phyloP scores from a whole-genome alignment of 371 early-diverging fungal species.

The Choanephora cucurbitarum region DNA sequence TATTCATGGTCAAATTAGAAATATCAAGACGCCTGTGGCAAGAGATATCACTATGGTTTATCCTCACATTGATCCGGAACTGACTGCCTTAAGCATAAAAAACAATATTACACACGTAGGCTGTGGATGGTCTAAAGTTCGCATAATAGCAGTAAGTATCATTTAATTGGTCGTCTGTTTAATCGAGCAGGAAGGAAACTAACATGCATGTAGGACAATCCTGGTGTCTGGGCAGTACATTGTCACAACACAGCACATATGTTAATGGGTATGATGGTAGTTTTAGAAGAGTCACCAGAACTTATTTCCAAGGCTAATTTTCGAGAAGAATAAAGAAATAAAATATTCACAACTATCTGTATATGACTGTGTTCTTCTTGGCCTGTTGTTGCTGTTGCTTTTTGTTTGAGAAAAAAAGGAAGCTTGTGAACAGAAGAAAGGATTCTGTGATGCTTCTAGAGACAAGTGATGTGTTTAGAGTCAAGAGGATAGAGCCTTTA shows the following conservation, averaged over 20 bases:
- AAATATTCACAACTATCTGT: too few relatives aligned
- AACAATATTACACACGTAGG: conserved; percentile 18
- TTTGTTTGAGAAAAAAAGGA: too few relatives aligned
- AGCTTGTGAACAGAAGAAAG: too few relatives aligned
- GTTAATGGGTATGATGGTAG: conserved; percentile 43
- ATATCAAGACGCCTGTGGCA: conserved; percentile 19
- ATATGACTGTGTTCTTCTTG: too few relatives aligned
- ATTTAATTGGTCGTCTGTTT: too few relatives aligned
- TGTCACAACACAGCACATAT: conserved; percentile 45
- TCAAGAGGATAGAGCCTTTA: too few relatives aligned
- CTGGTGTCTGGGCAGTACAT: conserved; percentile 42
- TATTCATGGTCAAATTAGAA: conserved; percentile 20
- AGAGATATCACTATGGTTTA: conserved; percentile 37
- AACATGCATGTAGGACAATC: conserved; percentile 47
- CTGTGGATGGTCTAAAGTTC: conserved; percentile 45
- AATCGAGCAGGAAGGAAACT: too few relatives aligned
- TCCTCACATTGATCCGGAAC: conserved; percentile 22
- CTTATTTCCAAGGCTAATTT: conserved; percentile 6
- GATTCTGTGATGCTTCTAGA: too few relatives aligned
- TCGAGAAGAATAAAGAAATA: neutral
- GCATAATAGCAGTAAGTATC: conserved; percentile 35
- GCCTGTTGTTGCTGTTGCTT: too few relatives aligned
- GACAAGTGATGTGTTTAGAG: too few relatives aligned
- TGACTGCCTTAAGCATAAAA: neutral
- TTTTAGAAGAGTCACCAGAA: conserved; percentile 40